Conservation (phyloP, 768 basidiomycete genomes). For the Chalciporus piperatus region DNA sequence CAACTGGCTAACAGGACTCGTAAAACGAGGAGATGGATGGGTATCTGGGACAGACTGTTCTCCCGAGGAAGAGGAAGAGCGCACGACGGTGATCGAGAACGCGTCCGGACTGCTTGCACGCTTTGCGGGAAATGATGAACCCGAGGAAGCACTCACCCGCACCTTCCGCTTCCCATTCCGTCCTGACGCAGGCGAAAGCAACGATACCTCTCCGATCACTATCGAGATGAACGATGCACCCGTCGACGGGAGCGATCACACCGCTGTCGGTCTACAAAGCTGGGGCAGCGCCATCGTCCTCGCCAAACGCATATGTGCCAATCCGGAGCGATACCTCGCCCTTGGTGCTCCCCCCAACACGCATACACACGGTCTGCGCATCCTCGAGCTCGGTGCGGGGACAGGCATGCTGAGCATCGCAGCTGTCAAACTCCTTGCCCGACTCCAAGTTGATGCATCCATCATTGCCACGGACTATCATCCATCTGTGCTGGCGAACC, state of each 20-base stretch:
- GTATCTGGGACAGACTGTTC: constrained; percentile 14
- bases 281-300: constrained; percentile 80
- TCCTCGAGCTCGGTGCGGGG: constrained; percentile 84
- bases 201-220: constrained; percentile 24
- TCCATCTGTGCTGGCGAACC: constrained; percentile 68
- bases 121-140: constrained; percentile 44
- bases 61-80: constrained; percentile 38
- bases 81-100: constrained; percentile 49
- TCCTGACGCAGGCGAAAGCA: background rate
- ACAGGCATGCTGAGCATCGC: constrained; percentile 81
- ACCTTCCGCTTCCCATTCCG: constrained; percentile 47
- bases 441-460: constrained; percentile 10
- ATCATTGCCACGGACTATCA: constrained; percentile 80
- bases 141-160: constrained; percentile 45
- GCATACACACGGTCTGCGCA: constrained; percentile 26
- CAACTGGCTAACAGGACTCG: constrained; percentile 71
- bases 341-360: background rate
- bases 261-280: constrained; percentile 79
- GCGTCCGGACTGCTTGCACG: constrained; percentile 56
- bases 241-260: constrained; percentile 62
- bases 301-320: constrained; percentile 55
- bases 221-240: constrained; percentile 72
- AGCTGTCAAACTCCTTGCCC: constrained; percentile 45
- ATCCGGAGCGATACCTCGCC: constrained; percentile 41
- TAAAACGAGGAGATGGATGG: constrained; percentile 60